Percentiles rank a stretch among this genome's conserved stretches.
phyloP scores from a whole-genome alignment of 345 rosid genomes.

The Hibiscus tridactylites region DNA sequence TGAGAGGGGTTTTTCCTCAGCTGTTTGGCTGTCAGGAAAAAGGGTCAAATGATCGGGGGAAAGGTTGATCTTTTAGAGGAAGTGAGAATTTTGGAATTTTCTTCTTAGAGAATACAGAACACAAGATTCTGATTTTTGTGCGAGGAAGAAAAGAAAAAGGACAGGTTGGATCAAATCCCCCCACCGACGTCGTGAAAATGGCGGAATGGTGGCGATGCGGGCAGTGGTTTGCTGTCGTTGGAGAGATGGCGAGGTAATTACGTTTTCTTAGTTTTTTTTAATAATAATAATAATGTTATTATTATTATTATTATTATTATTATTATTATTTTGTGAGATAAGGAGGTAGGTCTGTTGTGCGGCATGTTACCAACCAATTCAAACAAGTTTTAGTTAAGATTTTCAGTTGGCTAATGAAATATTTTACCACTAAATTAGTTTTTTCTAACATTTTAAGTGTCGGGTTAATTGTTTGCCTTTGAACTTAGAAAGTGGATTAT shows the following conservation, averaged over 20 bases:
- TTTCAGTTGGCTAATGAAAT: no score
- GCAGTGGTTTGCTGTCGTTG: neutral
- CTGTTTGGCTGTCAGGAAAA: neutral
- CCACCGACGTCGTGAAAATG: neutral
- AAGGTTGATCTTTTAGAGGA: neutral
- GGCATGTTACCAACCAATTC: no score
- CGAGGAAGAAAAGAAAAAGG: neutral
- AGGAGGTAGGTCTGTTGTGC: no score
- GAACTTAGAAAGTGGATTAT: no score
- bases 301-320: no score
- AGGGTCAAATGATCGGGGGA: neutral
- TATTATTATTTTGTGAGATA: no score
- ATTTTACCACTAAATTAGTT: no score
- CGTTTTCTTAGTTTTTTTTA: neutral
- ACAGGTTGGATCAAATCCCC: neutral
- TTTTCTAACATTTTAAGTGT: no score
- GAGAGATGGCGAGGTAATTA: neutral
- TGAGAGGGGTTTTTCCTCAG: neutral
- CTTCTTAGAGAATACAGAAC: neutral
- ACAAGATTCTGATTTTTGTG: neutral
- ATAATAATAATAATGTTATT: no score
- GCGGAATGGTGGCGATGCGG: neutral
- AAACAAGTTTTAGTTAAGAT: no score
- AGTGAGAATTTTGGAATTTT: neutral
- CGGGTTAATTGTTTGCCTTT: no score